Conservation (phyloP, 2,329 filamentous ascomycete species). For the Stemphylium beticola region DNA sequence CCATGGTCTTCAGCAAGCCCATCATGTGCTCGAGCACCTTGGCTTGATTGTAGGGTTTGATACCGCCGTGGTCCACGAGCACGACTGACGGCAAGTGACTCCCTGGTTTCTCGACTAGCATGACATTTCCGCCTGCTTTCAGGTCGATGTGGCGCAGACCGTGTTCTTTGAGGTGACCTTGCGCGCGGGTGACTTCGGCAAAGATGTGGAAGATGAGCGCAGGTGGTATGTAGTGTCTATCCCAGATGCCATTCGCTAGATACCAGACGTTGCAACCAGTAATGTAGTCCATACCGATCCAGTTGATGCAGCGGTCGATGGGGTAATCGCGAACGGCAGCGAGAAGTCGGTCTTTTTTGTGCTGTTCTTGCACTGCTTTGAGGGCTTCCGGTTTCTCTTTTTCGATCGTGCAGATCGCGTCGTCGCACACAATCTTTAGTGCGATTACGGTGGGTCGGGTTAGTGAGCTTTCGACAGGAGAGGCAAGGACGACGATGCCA, state of each 20-base stretch:
- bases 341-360: not conserved
- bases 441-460: not conserved
- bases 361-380: not conserved
- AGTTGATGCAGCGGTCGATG: not conserved
- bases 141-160: not conserved
- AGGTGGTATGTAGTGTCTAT: not conserved
- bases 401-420: not conserved
- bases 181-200: not conserved
- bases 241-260: not conserved
- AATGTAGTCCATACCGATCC: not conserved
- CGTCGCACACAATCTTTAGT: not conserved
- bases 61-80: not conserved
- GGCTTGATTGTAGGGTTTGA: not conserved
- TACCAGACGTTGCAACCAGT: not conserved
- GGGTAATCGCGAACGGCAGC: not conserved
- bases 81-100: not conserved
- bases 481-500: not conserved
- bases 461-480: not conserved
- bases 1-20: not conserved
- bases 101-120: not conserved
- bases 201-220: not conserved
- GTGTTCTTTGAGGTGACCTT: not conserved
- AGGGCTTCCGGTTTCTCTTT: not conserved
- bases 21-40: not conserved
- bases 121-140: not conserved